phyloP scores from a whole-genome alignment of 2,329 filamentous ascomycete genomes.

The Monilinia vaccinii-corymbosi region DNA sequence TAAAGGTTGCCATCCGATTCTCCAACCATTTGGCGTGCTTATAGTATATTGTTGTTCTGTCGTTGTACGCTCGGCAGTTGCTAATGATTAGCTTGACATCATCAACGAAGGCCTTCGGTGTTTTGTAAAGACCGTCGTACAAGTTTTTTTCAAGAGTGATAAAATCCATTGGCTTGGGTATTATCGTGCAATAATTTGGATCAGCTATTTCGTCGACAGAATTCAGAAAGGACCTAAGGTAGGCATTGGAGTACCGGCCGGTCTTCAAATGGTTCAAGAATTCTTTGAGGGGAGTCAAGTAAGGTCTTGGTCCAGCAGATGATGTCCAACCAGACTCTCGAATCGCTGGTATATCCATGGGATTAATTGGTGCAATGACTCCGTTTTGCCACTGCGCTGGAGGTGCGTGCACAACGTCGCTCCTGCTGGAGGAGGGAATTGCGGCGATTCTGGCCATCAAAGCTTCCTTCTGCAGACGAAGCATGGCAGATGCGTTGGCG shows the following conservation, averaged over 20 bases:
- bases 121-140: background rate
- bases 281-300: background rate
- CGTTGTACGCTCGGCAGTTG: background rate
- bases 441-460: background rate
- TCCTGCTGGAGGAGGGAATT: background rate
- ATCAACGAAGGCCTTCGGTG: background rate
- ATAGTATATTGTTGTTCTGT: background rate
- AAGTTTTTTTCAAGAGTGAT: background rate
- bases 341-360: background rate
- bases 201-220: background rate
- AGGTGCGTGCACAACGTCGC: background rate
- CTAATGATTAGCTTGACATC: conserved; percentile 3
- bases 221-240: background rate
- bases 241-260: background rate
- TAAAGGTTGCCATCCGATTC: background rate
- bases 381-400: background rate
- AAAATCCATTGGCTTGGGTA: background rate
- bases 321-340: background rate
- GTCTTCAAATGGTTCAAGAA: background rate
- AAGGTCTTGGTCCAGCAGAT: background rate
- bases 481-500: background rate
- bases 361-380: background rate
- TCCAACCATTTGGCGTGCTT: background rate
- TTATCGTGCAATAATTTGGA: background rate
- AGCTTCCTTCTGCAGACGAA: background rate